Conservation (phyloP, 345 rosid genomes). For the Citrus cavaleriei region DNA sequence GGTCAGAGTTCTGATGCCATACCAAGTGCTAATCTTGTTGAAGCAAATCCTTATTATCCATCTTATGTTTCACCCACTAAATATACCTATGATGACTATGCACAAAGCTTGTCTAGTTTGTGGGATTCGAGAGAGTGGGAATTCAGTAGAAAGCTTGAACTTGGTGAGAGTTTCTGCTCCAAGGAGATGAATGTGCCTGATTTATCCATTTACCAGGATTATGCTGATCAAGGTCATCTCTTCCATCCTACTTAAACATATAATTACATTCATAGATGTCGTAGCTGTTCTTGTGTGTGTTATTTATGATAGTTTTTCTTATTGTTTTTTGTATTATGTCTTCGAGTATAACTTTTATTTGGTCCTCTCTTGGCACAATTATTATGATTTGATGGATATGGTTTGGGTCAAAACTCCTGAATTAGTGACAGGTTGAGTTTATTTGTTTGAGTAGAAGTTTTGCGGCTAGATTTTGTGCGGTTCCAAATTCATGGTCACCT, state of each 20-base stretch:
- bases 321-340: not conserved
- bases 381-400: not conserved
- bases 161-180: slow-evolving; percentile 21
- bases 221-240: slow-evolving; percentile 35
- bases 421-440: not conserved
- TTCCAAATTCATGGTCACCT: too few species aligned
- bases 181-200: slow-evolving; percentile 21
- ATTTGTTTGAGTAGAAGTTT: not conserved
- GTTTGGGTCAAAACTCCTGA: not conserved
- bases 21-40: slow-evolving; percentile 7
- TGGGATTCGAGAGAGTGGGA: slow-evolving; percentile 35
- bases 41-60: slow-evolving; percentile 36
- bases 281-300: not conserved
- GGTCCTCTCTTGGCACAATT: not conserved
- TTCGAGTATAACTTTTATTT: not conserved
- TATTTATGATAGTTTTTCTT: not conserved
- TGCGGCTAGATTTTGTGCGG: not conserved
- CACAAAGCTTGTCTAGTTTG: slow-evolving; percentile 25
- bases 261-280: not conserved
- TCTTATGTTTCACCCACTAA: slow-evolving; percentile 27
- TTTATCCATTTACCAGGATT: slow-evolving; percentile 22
- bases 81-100: slow-evolving; percentile 20
- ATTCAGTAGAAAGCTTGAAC: slow-evolving; percentile 15
- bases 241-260: not conserved
- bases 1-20: slow-evolving; percentile 15